These are phyloP conservation scores for Odonthalia washingtoniensis DNA, from an alignment of 31 red algal species.

Conservation along the genomic window DNA sequence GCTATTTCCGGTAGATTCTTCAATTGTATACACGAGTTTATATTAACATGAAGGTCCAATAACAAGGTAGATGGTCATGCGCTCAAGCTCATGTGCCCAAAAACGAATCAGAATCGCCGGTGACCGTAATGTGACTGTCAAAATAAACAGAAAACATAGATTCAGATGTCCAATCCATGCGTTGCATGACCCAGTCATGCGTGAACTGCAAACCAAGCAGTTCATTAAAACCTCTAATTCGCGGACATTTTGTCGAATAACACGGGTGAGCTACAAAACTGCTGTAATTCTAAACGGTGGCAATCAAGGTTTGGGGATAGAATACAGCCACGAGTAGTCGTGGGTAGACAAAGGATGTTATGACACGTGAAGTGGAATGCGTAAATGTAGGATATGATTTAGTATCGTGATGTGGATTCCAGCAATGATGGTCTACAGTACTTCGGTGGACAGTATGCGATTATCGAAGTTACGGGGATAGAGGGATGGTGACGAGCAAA, in stretches of 20 bases:
- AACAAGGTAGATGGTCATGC: conserved; percentile 17
- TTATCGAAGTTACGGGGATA: no score
- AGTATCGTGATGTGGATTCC: no score
- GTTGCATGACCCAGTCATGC: conserved; percentile 18
- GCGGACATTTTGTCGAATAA: conserved; percentile 7
- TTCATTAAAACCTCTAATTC: conserved; percentile 23
- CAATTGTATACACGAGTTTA: conserved; percentile 18
- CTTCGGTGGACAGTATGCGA: no score
- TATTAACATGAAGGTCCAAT: not conserved
- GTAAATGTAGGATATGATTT: no score
- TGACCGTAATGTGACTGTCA: conserved; percentile 38
- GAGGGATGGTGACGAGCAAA: no score
- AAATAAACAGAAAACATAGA: conserved; percentile 28
- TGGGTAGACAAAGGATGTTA: not conserved
- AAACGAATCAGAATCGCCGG: conserved; percentile 21
- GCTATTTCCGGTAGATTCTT: not conserved
- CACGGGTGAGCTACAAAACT: not conserved
- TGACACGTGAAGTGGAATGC: no score
- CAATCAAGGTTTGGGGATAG: not conserved
- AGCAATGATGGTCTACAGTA: no score
- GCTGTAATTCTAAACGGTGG: not conserved
- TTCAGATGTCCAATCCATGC: conserved; percentile 16
- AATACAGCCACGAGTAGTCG: not conserved
- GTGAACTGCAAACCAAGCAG: conserved; percentile 9
- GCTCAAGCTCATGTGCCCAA: conserved; percentile 15